Conservation (phyloP, 139 green algal species). For the Chlorella sp. region DNA sequence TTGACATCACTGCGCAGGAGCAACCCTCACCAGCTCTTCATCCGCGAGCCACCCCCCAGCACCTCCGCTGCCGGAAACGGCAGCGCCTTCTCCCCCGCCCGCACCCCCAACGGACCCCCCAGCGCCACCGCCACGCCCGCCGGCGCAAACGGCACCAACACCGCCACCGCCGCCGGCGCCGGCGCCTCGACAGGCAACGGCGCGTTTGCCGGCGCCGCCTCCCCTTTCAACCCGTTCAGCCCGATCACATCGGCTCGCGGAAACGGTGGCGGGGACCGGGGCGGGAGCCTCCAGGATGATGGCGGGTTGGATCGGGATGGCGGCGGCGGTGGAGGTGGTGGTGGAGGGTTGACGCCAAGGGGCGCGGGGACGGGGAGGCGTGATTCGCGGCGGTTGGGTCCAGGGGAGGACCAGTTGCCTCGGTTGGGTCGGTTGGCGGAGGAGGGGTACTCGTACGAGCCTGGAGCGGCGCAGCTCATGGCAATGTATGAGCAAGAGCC, state of each 20-base stretch:
- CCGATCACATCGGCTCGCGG: background rate
- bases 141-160: background rate
- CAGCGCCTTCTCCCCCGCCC: background rate
- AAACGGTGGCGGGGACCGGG: too few relatives aligned
- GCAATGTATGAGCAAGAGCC: constrained; percentile 24
- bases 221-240: constrained; percentile 5
- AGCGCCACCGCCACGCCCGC: background rate
- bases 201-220: too few relatives aligned
- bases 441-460: constrained; percentile 33
- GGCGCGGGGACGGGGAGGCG: background rate
- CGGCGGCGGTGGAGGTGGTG: background rate
- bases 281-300: too few relatives aligned
- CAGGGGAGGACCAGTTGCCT: constrained; percentile 12
- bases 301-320: background rate
- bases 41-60: constrained; percentile 55
- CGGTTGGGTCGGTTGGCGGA: constrained; percentile 23
- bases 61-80: constrained; percentile 21
- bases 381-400: background rate
- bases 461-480: constrained; percentile 26
- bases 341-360: background rate
- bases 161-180: background rate
- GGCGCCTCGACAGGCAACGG: too few relatives aligned
- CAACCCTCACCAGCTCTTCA: constrained; percentile 80
- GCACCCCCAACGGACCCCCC: too few relatives aligned
- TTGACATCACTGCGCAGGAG: too few relatives aligned